A percentile compares a stretch with the other conserved stretches of the same genome.
Conservation (phyloP, 2,329 filamentous ascomycete genomes). For the Aspergillus caelatus region DNA sequence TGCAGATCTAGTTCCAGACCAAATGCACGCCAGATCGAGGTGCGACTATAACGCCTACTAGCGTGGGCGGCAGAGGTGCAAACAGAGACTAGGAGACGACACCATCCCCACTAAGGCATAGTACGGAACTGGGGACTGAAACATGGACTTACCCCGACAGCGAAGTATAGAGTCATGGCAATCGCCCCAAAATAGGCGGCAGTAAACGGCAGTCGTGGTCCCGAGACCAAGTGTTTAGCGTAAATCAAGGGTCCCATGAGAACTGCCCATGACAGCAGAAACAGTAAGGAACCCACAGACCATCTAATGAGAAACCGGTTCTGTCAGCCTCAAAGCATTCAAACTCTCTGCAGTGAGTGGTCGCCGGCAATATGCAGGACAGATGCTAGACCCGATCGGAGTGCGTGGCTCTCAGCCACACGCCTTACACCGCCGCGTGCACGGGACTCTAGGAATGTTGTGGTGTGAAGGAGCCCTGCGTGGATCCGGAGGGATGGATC, state of each 20-base stretch:
- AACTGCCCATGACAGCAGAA: constrained; percentile 88
- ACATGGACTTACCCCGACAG: constrained; percentile 75
- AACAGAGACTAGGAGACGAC: constrained; percentile 6
- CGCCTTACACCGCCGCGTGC: constrained; percentile 21
- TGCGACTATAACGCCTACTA: constrained; percentile 5
- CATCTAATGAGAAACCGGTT: constrained; percentile 63
- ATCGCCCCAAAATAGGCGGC: constrained; percentile 95
- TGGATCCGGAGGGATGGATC: constrained; percentile 12
- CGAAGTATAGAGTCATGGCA: constrained; percentile 84
- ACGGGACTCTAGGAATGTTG: constrained; percentile 16
- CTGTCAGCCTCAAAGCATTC: constrained; percentile 22
- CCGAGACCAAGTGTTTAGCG: constrained; percentile 79
- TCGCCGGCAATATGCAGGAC: constrained; percentile 8
- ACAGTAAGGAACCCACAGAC: constrained; percentile 88
- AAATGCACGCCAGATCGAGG: constrained; percentile 5
- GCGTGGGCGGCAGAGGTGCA: constrained; percentile 19
- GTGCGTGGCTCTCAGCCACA: constrained; percentile 20
- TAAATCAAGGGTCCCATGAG: constrained; percentile 91
- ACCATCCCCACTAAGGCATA: constrained; percentile 1
- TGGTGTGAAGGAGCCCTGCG: constrained; percentile 21
- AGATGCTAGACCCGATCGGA: constrained; percentile 9
- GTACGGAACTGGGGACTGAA: constrained; percentile 15
- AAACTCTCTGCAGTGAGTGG: not conserved
- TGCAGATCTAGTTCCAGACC: not conserved
- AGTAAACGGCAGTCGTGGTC: constrained; percentile 85